Evolutionary conservation across 805 yeast genomes (phyloP), one percentile per base, ranked within the genome.

Genomic region (Candida fluviatilis): DNA sequence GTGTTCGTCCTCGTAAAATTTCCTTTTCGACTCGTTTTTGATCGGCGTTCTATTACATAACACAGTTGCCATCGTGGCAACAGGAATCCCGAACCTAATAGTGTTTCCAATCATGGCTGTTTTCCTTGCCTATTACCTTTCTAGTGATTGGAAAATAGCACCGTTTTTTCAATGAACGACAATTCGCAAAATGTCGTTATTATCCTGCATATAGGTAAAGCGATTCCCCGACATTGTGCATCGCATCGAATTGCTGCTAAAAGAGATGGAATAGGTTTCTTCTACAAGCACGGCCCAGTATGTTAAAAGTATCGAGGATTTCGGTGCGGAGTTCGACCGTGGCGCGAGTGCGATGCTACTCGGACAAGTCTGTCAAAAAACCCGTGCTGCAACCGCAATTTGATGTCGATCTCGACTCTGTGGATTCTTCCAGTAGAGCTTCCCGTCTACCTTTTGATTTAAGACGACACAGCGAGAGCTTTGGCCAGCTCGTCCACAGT

Each of bases 1-100:
- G 18, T 56, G 54, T 37, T 75, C 80, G 48, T 76, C 76, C 43
- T 70, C 77, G 46, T 76, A 76, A 47, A 76, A 76, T 13, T 49
- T 58, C 34, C 78, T 60, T 41, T 54, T 66, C 35, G 44, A 19
- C 19, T 51, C 55, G 36, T 51, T 51, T 21, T 28, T 15, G 5
- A 35, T 31, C 12, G 24, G 16, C 10, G 10, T 17, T 17, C 17
- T 19, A 19, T 18, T 11, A 21, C 12, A 6, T 6, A 25, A 16
- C 17, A 25, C 21, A 8, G 27, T 24, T 12, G 23, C 28, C 12
- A 25, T 23, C n/a, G 34, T 23, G 11, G 35, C 28, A 13, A 23
- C 34, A 10, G 39, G 39, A n/a, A 36, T 25, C 15, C 34, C 34
- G 12, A 31, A 16, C 18, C 28, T 30, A 36, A 36, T 21, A 16